Conservation (phyloP, 306 rosid species). For the Geum urbanum region DNA sequence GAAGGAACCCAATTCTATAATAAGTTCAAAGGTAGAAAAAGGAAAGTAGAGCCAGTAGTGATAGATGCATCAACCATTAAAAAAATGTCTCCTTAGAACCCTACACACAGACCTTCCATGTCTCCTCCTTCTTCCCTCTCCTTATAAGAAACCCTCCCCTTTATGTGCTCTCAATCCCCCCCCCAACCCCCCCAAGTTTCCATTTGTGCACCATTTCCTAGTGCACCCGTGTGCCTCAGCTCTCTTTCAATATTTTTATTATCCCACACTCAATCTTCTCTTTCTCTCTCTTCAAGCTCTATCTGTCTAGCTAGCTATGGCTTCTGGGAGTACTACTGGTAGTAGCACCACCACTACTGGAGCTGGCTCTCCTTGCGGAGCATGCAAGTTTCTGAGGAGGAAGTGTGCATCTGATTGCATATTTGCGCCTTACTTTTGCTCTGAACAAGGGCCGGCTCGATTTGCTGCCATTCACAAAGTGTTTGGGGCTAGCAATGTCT, state of each 20-base stretch:
- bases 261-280: neutral
- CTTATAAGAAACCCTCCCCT: conserved; percentile 34
- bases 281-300: neutral
- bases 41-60: conserved; percentile 12
- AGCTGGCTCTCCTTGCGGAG: conserved; percentile 89
- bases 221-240: conserved; percentile 68
- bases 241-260: conserved; percentile 19
- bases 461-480: conserved; percentile 98
- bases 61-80: conserved; percentile 38
- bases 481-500: conserved; percentile 93
- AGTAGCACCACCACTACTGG: conserved; percentile 8
- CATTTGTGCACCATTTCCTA: conserved; percentile 61
- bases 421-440: conserved; percentile 90
- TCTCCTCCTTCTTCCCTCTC: conserved; percentile 39
- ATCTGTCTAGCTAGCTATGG: conserved; percentile 22
- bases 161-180: conserved; percentile 46
- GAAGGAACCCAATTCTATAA: neutral
- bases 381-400: conserved; percentile 90
- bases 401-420: conserved; percentile 84
- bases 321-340: conserved; percentile 32
- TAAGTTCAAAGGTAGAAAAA: conserved; percentile 3
- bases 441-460: conserved; percentile 79
- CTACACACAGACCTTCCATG: conserved; percentile 55
- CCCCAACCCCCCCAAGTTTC: conserved; percentile 11
- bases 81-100: conserved; percentile 60